Evolutionary conservation across 2,329 filamentous ascomycete genomes (phyloP).

Genomic region (Monilinia polystroma): DNA sequence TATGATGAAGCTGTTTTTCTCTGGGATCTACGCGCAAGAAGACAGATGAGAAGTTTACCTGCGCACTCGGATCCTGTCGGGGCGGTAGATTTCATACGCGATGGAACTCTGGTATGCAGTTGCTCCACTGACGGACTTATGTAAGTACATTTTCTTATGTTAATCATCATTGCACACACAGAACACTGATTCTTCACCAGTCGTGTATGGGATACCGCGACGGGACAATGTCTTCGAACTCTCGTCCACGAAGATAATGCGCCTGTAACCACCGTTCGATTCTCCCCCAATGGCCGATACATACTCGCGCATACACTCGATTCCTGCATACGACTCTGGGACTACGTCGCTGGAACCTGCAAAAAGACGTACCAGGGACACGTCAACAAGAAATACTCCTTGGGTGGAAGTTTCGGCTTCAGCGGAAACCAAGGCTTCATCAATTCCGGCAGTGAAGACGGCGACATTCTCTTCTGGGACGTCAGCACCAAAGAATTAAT

Average conservation of each 20-base stretch:
- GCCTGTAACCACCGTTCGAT: constrained; percentile 82
- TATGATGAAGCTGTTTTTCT: constrained; percentile 97
- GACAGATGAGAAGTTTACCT: constrained; percentile 84
- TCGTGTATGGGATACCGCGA: constrained; percentile 93
- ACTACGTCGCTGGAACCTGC: constrained; percentile 86
- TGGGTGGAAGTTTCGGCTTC: constrained; percentile 80
- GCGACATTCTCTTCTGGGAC: constrained; percentile 84
- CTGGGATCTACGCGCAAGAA: constrained; percentile 89
- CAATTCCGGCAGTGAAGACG: constrained; percentile 84
- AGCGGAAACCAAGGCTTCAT: constrained; percentile 62
- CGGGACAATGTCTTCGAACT: constrained; percentile 91
- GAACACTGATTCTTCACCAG: constrained; percentile 42
- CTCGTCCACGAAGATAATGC: constrained; percentile 96
- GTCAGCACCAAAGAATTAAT: constrained; percentile 80
- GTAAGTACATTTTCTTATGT: constrained; percentile 46
- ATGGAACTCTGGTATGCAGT: constrained; percentile 88
- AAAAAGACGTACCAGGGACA: constrained; percentile 98
- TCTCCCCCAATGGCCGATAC: constrained; percentile 91
- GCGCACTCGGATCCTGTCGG: constrained; percentile 94
- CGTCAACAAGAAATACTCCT: constrained; percentile 75
- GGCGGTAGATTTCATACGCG: constrained; percentile 87
- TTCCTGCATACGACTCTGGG: constrained; percentile 86
- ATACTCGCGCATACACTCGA: constrained; percentile 91
- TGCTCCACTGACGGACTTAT: constrained; percentile 91
- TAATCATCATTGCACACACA: not conserved